A percentile compares a stretch with the other conserved stretches of the same genome.
These are phyloP conservation scores for Globisporangium uncinulatum DNA, from an alignment of 352 stramenopile species.

Conservation along the genomic window DNA sequence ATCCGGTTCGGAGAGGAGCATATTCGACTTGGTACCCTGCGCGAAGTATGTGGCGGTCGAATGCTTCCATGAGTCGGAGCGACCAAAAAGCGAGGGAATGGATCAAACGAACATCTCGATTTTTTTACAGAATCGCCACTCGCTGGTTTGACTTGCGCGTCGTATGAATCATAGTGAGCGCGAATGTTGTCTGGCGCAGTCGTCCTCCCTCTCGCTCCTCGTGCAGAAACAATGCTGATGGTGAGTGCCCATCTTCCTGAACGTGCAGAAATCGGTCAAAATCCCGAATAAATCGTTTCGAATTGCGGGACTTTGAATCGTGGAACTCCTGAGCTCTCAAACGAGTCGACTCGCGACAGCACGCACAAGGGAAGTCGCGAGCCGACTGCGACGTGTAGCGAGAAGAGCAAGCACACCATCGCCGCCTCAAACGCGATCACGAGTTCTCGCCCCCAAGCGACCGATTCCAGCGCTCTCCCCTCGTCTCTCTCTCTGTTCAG, in stretches of 20 bases:
- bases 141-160: not conserved
- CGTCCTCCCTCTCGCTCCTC: conserved; percentile 1
- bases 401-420: not conserved
- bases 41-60: too few relatives aligned
- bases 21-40: too few relatives aligned
- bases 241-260: not conserved
- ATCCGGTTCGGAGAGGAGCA: too few relatives aligned
- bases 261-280: not conserved
- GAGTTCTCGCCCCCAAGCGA: not conserved
- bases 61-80: too few relatives aligned
- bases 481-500: not conserved
- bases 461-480: not conserved
- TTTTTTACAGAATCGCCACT: too few relatives aligned
- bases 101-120: too few relatives aligned
- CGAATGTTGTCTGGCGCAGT: not conserved
- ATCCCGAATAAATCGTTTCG: not conserved
- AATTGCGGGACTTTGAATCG: conserved; percentile 9
- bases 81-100: too few relatives aligned
- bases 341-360: not conserved
- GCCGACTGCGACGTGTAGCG: not conserved
- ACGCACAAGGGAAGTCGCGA: not conserved
- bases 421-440: not conserved
- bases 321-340: conserved; percentile 2
- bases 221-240: not conserved
- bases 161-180: not conserved